phyloP scores from a whole-genome alignment of 352 stramenopile species.

The Ophiocytium majus region DNA sequence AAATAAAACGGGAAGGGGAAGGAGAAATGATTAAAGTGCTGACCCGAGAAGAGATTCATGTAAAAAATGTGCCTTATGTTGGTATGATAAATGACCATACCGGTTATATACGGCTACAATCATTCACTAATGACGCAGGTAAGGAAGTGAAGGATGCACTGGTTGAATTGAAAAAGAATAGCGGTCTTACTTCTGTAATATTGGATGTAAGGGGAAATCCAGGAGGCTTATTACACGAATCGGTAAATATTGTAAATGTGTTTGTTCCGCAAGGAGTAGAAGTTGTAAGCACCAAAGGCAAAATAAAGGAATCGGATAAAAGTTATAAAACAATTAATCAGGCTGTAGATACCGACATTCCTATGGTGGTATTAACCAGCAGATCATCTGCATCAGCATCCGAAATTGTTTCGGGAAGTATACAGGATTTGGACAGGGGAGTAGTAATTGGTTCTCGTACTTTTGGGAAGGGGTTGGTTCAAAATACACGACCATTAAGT shows the following conservation, averaged over 20 bases:
- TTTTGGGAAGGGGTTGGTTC: too few relatives aligned
- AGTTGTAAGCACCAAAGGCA: conserved; percentile 4
- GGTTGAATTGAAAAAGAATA: too few relatives aligned
- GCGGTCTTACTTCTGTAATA: too few relatives aligned
- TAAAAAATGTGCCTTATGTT: background rate
- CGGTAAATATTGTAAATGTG: conserved; percentile 13
- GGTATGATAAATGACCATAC: conserved; percentile 4
- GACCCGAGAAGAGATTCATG: background rate
- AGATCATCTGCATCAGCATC: too few relatives aligned
- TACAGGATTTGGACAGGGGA: too few relatives aligned
- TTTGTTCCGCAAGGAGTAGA: background rate
- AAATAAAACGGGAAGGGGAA: background rate
- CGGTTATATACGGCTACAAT: background rate
- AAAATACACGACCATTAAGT: background rate
- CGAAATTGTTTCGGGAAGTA: too few relatives aligned
- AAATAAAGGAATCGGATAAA: conserved; percentile 9
- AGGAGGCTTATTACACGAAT: conserved; percentile 1
- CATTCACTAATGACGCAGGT: conserved; percentile 5
- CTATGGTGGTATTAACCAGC: too few relatives aligned
- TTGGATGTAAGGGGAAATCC: conserved; percentile 1
- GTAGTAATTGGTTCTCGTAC: too few relatives aligned
- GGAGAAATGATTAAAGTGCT: background rate
- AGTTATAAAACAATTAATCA: background rate
- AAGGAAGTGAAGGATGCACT: too few relatives aligned
- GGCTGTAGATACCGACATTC: background rate